Percentiles rank a stretch among this genome's conserved stretches.
Evolutionary conservation across 345 rosid species (phyloP).

Genomic region (Aquilaria malaccensis): DNA sequence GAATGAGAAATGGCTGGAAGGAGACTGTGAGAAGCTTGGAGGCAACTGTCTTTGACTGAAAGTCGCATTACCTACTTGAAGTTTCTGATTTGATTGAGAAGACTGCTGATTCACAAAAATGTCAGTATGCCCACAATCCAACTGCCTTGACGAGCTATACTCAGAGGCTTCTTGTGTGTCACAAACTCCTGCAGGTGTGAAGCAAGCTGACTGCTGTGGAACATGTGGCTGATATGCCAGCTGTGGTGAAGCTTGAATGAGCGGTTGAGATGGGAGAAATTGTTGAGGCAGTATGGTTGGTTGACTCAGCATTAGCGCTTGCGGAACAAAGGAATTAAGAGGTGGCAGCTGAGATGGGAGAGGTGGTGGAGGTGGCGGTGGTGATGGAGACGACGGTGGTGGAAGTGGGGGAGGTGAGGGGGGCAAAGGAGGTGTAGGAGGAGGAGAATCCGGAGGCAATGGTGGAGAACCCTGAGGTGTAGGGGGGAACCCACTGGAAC

Average conservation of each 20-base stretch:
- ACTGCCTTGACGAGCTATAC: conserved; percentile 46
- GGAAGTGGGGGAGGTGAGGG: conserved; percentile 52
- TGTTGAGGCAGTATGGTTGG: conserved; percentile 37
- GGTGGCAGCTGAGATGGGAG: conserved; percentile 19
- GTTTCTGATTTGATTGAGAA: conserved; percentile 52
- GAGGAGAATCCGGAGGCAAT: conserved; percentile 54
- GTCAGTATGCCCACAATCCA: conserved; percentile 52
- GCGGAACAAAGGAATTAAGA: conserved; percentile 27
- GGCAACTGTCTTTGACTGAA: conserved; percentile 43
- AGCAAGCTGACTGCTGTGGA: conserved; percentile 48
- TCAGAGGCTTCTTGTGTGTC: conserved; percentile 53
- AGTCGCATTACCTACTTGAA: conserved; percentile 46
- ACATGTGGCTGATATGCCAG: conserved; percentile 42
- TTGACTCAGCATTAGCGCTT: conserved; percentile 29
- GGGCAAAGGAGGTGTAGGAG: conserved; percentile 64
- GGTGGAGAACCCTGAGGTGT: conserved; percentile 53
- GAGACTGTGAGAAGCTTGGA: conserved; percentile 35
- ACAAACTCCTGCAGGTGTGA: conserved; percentile 36
- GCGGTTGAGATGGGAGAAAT: conserved; percentile 27
- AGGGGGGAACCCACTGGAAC: conserved; percentile 27
- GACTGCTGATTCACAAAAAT: conserved; percentile 42
- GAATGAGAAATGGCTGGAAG: conserved; percentile 51
- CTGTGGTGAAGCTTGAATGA: conserved; percentile 39
- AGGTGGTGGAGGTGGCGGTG: conserved; percentile 31
- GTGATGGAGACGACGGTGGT: conserved; percentile 29